phyloP scores from a whole-genome alignment of 208 protist genomes.

The Wallacemonas rigidus region DNA sequence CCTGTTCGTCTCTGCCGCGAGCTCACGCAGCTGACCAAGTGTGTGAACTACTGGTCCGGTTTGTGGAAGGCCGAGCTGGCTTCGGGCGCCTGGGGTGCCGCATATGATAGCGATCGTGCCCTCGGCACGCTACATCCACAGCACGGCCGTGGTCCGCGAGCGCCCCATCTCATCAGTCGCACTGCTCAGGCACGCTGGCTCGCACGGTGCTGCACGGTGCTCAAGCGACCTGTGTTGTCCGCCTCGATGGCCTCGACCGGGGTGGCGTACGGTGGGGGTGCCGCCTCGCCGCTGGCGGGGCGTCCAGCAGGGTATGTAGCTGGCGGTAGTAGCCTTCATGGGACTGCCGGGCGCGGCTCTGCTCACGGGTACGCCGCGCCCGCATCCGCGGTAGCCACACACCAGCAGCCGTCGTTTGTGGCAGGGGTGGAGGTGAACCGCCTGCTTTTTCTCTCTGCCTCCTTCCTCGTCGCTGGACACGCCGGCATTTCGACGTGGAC shows the following conservation, averaged over 20 bases:
- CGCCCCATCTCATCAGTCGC: neutral
- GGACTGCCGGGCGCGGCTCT: too few species aligned
- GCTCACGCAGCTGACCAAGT: constrained; percentile 39
- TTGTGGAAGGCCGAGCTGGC: constrained; percentile 6
- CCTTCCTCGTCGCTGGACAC: constrained; percentile 26
- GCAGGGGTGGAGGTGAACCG: constrained; percentile 35
- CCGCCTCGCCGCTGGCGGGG: neutral
- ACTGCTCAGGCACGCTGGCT: constrained; percentile 5
- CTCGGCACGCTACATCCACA: neutral
- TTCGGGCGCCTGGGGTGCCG: neutral
- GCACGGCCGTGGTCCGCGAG: neutral
- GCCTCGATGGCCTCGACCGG: neutral
- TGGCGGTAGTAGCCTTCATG: neutral
- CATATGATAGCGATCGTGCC: neutral
- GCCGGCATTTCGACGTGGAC: neutral
- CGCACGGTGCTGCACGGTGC: neutral
- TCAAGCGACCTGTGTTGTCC: constrained; percentile 8
- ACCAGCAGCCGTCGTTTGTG: constrained; percentile 23
- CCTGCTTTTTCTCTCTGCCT: constrained; percentile 36
- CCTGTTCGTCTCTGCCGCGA: constrained; percentile 33
- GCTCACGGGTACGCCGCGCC: too few species aligned
- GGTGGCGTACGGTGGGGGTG: neutral
- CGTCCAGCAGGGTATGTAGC: neutral
- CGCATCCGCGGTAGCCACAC: neutral
- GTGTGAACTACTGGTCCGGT: constrained; percentile 30